A percentile compares a stretch with the other conserved stretches of the same genome.
Conservation (phyloP, 352 stramenopile genomes). For the Phytophthora sojae region DNA sequence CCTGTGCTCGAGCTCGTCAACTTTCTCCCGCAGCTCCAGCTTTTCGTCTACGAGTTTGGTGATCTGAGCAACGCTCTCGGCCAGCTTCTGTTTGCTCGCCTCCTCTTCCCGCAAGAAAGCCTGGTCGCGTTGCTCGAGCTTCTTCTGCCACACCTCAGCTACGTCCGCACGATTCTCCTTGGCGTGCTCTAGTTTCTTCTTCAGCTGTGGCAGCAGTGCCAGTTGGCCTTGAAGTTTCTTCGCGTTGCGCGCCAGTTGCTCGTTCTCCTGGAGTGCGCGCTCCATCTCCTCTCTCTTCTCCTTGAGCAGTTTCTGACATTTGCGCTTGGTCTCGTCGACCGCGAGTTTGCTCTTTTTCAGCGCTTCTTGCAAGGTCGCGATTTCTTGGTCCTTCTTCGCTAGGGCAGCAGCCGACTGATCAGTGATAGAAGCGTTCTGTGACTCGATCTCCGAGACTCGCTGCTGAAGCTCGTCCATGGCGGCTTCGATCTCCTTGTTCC, state of each 20-base stretch:
- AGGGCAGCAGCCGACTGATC: slow-evolving; percentile 31
- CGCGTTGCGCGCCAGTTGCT: slow-evolving; percentile 24
- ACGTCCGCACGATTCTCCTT: slow-evolving; percentile 51
- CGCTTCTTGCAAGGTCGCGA: slow-evolving; percentile 35
- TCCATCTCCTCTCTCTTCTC: slow-evolving; percentile 67
- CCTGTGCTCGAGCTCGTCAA: slow-evolving; percentile 39
- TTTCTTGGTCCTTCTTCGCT: slow-evolving; percentile 30
- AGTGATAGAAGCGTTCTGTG: slow-evolving; percentile 23
- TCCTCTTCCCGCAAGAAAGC: slow-evolving; percentile 64
- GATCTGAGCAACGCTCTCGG: slow-evolving; percentile 38
- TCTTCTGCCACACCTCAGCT: slow-evolving; percentile 29
- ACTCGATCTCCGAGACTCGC: slow-evolving; percentile 41
- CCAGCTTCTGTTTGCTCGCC: slow-evolving; percentile 45
- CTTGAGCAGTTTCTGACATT: slow-evolving; percentile 56
- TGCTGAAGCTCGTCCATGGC: slow-evolving; percentile 37
- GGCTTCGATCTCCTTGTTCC: slow-evolving; percentile 22
- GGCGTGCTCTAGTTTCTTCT: slow-evolving; percentile 55
- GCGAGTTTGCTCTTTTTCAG: slow-evolving; percentile 52
- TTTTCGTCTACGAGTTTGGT: slow-evolving; percentile 36
- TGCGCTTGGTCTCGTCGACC: slow-evolving; percentile 51
- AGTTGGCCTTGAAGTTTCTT: slow-evolving; percentile 47
- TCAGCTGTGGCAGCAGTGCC: slow-evolving; percentile 57
- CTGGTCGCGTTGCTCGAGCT: slow-evolving; percentile 49
- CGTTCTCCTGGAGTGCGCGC: slow-evolving; percentile 60
- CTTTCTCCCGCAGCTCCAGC: slow-evolving; percentile 30